phyloP scores from a whole-genome alignment of 768 basidiomycete species.

The Kwoniella bestiolae region DNA sequence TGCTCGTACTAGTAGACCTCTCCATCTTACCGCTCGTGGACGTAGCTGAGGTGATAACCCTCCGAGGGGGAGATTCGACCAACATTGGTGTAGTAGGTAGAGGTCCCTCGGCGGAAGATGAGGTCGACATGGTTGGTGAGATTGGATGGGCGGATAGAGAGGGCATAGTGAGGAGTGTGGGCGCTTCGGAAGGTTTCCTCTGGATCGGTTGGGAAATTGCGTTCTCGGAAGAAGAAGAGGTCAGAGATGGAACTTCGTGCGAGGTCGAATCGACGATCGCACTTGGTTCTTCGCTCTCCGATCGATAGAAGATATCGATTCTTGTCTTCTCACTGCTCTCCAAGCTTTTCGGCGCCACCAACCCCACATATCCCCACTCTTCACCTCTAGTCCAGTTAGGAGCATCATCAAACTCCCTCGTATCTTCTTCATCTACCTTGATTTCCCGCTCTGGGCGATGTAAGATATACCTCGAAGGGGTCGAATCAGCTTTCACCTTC shows the following conservation, averaged over 20 bases:
- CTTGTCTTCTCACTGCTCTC: conserved; percentile 23
- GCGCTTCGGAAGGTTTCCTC: conserved; percentile 4
- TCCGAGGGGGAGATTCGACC: background rate
- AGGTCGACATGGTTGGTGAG: conserved; percentile 4
- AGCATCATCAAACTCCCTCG: conserved; percentile 29
- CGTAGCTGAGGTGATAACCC: background rate
- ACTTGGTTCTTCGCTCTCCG: background rate
- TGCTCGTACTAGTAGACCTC: background rate
- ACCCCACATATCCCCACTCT: conserved; percentile 32
- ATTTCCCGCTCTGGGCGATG: conserved; percentile 3
- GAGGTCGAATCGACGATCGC: background rate
- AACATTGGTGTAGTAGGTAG: conserved; percentile 6
- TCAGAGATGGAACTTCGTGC: too few species aligned
- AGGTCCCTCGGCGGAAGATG: conserved; percentile 7
- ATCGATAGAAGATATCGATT: conserved; percentile 13
- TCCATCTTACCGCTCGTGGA: background rate
- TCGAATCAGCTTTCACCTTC: conserved; percentile 39
- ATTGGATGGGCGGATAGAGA: background rate
- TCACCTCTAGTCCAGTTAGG: conserved; percentile 31
- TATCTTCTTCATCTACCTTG: conserved; percentile 29
- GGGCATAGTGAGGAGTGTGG: background rate
- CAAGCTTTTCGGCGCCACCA: conserved; percentile 31
- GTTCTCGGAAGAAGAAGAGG: too few species aligned
- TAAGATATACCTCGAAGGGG: conserved; percentile 42
- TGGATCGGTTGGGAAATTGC: too few species aligned